phyloP scores from a whole-genome alignment of 1,284 basidiomycete species.

The Ganoderma multipileum region DNA sequence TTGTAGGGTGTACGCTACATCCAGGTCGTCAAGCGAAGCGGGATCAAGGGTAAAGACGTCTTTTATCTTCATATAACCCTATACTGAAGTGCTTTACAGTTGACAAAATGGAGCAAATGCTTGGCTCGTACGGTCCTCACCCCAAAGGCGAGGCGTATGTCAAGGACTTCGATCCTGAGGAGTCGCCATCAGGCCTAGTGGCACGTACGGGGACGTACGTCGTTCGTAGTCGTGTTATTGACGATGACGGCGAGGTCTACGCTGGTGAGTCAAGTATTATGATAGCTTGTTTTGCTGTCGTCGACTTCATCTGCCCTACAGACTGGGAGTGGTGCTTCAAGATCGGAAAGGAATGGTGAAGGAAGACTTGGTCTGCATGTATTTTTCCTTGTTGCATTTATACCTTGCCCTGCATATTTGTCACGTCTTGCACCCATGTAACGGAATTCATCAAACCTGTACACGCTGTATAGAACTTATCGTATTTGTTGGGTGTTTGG shows the following conservation, averaged over 20 bases:
- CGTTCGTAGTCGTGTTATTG: slow-evolving; percentile 82
- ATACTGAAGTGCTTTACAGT: slow-evolving; percentile 51
- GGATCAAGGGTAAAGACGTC: slow-evolving; percentile 61
- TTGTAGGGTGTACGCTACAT: slow-evolving; percentile 82
- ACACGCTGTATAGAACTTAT: background rate
- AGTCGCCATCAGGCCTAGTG: slow-evolving; percentile 83
- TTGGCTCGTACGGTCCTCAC: slow-evolving; percentile 84
- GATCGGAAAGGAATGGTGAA: slow-evolving; percentile 81
- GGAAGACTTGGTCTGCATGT: slow-evolving; percentile 19
- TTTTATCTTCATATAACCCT: background rate
- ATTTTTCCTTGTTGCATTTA: slow-evolving; percentile 30
- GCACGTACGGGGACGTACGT: slow-evolving; percentile 80
- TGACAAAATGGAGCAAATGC: slow-evolving; percentile 90
- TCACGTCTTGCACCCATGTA: slow-evolving; percentile 28
- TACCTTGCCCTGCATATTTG: slow-evolving; percentile 31
- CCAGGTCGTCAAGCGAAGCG: slow-evolving; percentile 82
- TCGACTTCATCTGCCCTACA: slow-evolving; percentile 38
- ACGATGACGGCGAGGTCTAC: slow-evolving; percentile 82
- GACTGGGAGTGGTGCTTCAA: slow-evolving; percentile 88
- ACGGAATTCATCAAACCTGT: slow-evolving; percentile 16
- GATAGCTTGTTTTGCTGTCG: background rate
- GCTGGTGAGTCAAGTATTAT: slow-evolving; percentile 60
- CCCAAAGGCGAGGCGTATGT: slow-evolving; percentile 63
- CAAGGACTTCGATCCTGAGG: slow-evolving; percentile 80
- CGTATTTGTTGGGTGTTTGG: background rate